Conservation (phyloP, 306 rosid genomes). For the Cucurbita moschata region DNA sequence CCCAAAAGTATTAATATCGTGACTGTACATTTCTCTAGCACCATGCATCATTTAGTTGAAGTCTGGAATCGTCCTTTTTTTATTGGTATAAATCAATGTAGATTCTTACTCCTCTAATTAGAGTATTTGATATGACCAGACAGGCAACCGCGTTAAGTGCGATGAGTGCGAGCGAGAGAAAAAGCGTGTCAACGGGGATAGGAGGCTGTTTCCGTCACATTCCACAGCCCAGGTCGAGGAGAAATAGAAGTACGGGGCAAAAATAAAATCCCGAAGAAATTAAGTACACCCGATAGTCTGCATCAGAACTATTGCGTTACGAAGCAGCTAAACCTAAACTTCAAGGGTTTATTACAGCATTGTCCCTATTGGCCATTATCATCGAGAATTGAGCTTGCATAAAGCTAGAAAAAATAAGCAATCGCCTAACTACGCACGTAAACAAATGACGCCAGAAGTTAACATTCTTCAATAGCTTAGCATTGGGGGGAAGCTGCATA, state of each 20-base stretch:
- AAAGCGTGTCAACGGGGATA: not conserved
- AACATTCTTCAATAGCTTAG: not conserved
- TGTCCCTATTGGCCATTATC: not conserved
- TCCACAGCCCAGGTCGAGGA: not conserved
- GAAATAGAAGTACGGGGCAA: not conserved
- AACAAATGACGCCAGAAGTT: not conserved
- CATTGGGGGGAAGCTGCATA: not conserved
- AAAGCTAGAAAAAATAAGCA: not conserved
- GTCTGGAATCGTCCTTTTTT: not conserved
- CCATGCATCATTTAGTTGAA: not conserved
- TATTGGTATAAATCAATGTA: not conserved
- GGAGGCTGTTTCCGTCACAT: not conserved
- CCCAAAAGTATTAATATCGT: not conserved
- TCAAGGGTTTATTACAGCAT: not conserved
- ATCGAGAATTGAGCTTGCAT: not conserved
- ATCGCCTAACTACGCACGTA: not conserved
- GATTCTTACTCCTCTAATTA: not conserved
- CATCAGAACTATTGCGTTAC: conserved; percentile 1
- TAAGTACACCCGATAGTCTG: not conserved
- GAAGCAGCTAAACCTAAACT: conserved; percentile 5
- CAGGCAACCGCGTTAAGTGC: not conserved
- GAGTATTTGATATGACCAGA: not conserved
- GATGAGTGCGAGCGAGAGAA: not conserved
- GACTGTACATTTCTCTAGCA: conserved; percentile 1
- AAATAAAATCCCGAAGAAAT: not conserved